Evolutionary conservation across 2,329 filamentous ascomycete genomes (phyloP).

Genomic region (Diaporthe sp.): DNA sequence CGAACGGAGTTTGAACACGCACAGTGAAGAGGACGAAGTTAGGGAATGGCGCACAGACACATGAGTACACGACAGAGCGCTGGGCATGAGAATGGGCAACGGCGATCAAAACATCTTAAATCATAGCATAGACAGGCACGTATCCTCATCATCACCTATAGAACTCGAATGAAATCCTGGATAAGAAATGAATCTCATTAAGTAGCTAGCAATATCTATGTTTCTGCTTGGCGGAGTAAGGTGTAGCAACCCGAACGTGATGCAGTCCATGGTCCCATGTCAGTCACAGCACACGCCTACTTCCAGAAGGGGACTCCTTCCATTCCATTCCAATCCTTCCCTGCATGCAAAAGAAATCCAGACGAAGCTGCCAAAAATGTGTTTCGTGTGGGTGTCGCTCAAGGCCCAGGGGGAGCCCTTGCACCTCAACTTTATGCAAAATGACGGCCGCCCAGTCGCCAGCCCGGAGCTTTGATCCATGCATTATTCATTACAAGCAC

Average conservation of each 20-base stretch:
- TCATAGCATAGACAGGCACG: constrained; percentile 15
- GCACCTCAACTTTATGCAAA: background rate
- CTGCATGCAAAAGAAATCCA: no score
- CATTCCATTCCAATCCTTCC: background rate
- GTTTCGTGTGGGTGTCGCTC: background rate
- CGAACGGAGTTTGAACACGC: background rate
- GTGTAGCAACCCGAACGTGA: background rate
- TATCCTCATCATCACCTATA: constrained; percentile 11
- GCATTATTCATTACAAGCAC: background rate
- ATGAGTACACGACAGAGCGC: constrained; percentile 11
- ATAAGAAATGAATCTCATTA: background rate
- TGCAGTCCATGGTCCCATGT: background rate
- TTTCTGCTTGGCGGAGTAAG: background rate
- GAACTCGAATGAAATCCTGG: background rate
- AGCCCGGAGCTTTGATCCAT: constrained; percentile 21
- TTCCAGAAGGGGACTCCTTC: constrained; percentile 1
- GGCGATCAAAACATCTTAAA: background rate
- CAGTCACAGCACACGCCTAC: background rate
- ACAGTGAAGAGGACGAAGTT: background rate
- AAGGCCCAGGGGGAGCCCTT: background rate
- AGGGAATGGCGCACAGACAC: background rate
- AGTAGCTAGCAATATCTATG: background rate
- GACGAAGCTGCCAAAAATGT: background rate
- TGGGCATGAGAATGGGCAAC: background rate
- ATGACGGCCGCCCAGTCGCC: background rate